Conservation (phyloP, 148 eudicot genomes). For the Rhododendron williamsianum region DNA sequence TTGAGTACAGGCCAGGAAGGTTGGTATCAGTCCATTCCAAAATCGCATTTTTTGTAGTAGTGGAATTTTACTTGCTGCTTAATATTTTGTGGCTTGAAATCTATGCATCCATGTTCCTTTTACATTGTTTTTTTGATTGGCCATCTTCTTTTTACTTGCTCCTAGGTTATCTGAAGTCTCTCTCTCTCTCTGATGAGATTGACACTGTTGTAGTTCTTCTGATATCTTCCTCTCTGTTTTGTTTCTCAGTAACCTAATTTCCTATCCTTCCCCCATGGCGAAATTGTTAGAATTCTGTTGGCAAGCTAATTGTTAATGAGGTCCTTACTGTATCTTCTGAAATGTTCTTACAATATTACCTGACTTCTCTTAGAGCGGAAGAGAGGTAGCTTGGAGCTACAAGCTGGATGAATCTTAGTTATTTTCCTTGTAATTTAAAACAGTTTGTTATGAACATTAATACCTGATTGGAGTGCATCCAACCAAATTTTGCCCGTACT, state of each 20-base stretch:
- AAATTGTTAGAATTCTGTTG: neutral
- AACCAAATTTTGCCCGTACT: neutral
- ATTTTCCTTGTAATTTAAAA: neutral
- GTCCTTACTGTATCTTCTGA: neutral
- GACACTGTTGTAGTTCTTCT: neutral
- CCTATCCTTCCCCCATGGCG: too few relatives aligned
- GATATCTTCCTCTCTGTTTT: neutral
- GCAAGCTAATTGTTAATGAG: neutral
- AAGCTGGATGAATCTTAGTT: neutral
- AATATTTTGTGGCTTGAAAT: neutral
- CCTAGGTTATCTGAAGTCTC: neutral
- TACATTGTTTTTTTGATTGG: neutral
- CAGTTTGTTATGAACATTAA: neutral
- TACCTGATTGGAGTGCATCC: neutral
- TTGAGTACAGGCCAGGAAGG: slow-evolving; percentile 91
- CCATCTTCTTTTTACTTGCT: neutral
- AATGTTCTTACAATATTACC: neutral
- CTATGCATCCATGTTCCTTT: neutral
- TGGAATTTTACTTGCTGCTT: neutral
- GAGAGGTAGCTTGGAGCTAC: slow-evolving; percentile 3
- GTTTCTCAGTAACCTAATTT: neutral
- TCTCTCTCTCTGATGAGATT: neutral
- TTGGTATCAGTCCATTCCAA: slow-evolving; percentile 20
- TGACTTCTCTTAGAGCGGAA: neutral
- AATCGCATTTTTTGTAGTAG: neutral